Base-by-base conservation (phyloP, 1,139 yeast genomes). In the Geotrichum citri-aurantii region DNA sequence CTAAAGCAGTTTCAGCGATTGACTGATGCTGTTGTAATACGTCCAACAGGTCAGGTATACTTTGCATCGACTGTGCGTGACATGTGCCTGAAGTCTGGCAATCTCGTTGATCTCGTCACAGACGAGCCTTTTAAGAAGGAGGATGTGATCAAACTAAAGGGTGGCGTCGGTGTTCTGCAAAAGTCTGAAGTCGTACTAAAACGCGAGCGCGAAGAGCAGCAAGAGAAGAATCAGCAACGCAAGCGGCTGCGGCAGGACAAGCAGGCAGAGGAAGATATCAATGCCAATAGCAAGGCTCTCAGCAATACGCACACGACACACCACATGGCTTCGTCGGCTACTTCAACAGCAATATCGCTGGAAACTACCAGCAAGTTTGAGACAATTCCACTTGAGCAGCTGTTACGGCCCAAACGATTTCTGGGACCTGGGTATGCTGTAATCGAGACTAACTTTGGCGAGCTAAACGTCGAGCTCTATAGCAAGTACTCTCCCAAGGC, bases 401-500 rank as follows among this genome's bases (percentile, higher is more conserved):
- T 69, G 29, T 64, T 73, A 19, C 64, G 65, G 48, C 75, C 70
- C 5, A 68, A 69, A 56, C 65, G 68, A 56, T 68, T 68, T 58
- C 62, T 60, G 37, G 65, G 67, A 10, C 66, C 69, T 3, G 75
- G 75, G 8, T 71, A 68, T 48, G 74, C 71, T 2, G 65, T 64
- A 24, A 64, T 79, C 14, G 76, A 77, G 59, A 78, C 81, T 2
- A 57, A 71, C 6, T 51, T 70, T 14, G 82, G 82, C 1, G 73
- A 73, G 55, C 66, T 79, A 42, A 73, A 71, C 44, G 62, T 79
- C 48, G 77, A 76, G 57, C 66, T 79, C 26, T 71, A 69, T 60
- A 68, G 73, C 6, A 67, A 68, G 57, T 70, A 75, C 54, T 73
- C 78, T 0, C 82, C 82, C 0, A 69, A 72, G 60, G 74, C 82